Evolutionary conservation across 1,284 basidiomycete species (phyloP).

Genomic region (Cerrena zonata): DNA sequence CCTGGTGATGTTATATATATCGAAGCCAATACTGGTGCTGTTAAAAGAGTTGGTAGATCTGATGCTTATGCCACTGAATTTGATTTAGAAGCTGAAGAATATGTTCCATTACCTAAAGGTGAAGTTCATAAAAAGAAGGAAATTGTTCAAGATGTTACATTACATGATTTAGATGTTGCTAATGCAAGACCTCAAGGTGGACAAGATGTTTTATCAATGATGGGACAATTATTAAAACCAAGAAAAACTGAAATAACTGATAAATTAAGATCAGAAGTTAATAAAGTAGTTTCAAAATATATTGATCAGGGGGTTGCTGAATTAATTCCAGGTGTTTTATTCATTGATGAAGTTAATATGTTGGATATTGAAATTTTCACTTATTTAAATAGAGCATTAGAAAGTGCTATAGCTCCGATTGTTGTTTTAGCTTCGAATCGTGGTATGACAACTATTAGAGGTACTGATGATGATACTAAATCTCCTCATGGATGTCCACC

Average conservation of each 20-base stretch:
- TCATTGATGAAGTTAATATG: conserved; percentile 99
- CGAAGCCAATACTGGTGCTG: conserved; percentile 89
- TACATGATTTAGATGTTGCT: conserved; percentile 94
- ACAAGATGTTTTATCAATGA: conserved; percentile 98
- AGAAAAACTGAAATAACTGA: conserved; percentile 95
- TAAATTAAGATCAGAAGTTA: conserved; percentile 91
- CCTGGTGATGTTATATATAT: conserved; percentile 98
- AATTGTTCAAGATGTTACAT: conserved; percentile 93
- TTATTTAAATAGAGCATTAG: conserved; percentile 91
- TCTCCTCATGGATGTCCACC: too few species aligned
- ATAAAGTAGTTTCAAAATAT: conserved; percentile 94
- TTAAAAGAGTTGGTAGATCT: conserved; percentile 91
- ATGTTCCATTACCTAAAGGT: conserved; percentile 95
- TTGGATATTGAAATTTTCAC: conserved; percentile 99
- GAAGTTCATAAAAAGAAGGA: conserved; percentile 98
- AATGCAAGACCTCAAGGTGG: conserved; percentile 93
- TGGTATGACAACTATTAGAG: conserved; percentile 85
- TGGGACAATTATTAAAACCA: conserved; percentile 93
- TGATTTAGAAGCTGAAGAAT: conserved; percentile 96
- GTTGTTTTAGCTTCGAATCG: conserved; percentile 96
- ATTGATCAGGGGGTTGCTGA: conserved; percentile 98
- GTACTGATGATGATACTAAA: conserved; percentile 92
- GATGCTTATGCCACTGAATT: conserved; percentile 97
- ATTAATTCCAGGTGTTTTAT: conserved; percentile 94
- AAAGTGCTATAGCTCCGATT: conserved; percentile 96